Evolutionary conservation across 768 basidiomycete genomes (phyloP), one percentile per base, ranked within the genome.

Genomic region (Porphyrellus cyaneotinctus): DNA sequence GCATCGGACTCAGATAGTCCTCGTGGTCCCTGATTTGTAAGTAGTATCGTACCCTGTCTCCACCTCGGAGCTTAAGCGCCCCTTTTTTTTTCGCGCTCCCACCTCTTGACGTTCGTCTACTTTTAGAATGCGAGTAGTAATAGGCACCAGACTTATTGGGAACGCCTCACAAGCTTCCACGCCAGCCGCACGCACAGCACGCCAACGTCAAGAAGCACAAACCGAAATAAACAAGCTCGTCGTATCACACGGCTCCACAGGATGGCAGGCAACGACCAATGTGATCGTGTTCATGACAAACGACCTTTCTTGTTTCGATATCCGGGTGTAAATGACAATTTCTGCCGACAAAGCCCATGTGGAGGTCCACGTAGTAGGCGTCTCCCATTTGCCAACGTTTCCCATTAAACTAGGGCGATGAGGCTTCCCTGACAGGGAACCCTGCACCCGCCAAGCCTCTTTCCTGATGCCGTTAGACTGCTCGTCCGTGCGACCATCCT

Each of bases 61-160:
- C 53, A 22, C 52, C 32, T 57, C 67, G 67, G 67, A 68, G 37
- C 67, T 69, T 70, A 60, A 47, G 63, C 67, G 69, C 67, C 69
- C 67, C 59, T 60, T 68, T 66, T 62, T 66, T 46, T 37, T 39
- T 33, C 43, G 22, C 44, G 37, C 47, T 55, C 53, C 41, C 56
- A 51, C 49, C 32, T 32, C 26, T 49, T 44, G 37, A 42, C 38
- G 33, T 24, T 30, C 7, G n/a, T 48, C 46, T 37, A 51, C 43
- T 41, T 56, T 54, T 54, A 28, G 50, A 18, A 22, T 11, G 13
- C 4, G 26, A 32, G 6, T 38, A 32, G 6, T 38, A 30, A 44
- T 46, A 43, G 38, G 32, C 38, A 39, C 51, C 42, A 38, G 49
- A 39, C 59, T 51, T 32, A 58, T 62, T 30, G 22, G 48, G 52